Conservation (phyloP, 2,329 filamentous ascomycete species). For the Colletotrichum acutatum region DNA sequence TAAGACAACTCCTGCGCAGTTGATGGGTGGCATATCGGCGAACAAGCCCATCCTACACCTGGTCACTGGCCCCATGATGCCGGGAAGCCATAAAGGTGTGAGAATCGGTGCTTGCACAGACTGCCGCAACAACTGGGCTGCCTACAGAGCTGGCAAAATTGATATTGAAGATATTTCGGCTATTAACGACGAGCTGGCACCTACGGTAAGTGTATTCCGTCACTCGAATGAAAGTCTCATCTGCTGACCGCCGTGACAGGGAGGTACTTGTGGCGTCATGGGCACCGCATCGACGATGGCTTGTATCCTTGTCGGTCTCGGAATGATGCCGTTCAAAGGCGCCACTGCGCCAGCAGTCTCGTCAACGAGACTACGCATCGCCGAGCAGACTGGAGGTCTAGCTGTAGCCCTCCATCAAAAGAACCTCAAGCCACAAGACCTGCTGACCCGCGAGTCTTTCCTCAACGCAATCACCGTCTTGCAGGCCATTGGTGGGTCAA, state of each 20-base stretch:
- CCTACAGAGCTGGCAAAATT: constrained; percentile 71
- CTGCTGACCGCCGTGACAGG: constrained; percentile 44
- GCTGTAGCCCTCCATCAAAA: constrained; percentile 75
- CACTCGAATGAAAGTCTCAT: background rate
- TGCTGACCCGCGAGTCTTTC: constrained; percentile 81
- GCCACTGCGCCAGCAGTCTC: constrained; percentile 84
- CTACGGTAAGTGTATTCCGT: constrained; percentile 61
- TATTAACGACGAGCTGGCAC: constrained; percentile 79
- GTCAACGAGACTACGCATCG: constrained; percentile 83
- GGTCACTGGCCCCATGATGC: constrained; percentile 81
- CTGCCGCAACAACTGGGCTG: constrained; percentile 79
- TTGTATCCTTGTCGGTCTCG: constrained; percentile 83
- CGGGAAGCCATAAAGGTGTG: constrained; percentile 71
- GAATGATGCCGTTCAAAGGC: constrained; percentile 81
- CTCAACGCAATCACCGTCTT: constrained; percentile 88
- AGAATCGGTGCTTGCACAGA: constrained; percentile 80
- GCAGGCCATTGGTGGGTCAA: constrained; percentile 86
- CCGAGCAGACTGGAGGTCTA: constrained; percentile 75
- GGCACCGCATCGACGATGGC: constrained; percentile 94
- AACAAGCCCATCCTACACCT: constrained; percentile 78
- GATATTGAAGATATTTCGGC: constrained; percentile 78
- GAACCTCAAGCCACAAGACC: constrained; percentile 74
- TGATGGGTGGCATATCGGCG: constrained; percentile 81
- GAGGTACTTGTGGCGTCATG: constrained; percentile 90
- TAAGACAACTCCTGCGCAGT: constrained; percentile 78